phyloP scores from a whole-genome alignment of 768 basidiomycete species.

The Pholiota conissans region DNA sequence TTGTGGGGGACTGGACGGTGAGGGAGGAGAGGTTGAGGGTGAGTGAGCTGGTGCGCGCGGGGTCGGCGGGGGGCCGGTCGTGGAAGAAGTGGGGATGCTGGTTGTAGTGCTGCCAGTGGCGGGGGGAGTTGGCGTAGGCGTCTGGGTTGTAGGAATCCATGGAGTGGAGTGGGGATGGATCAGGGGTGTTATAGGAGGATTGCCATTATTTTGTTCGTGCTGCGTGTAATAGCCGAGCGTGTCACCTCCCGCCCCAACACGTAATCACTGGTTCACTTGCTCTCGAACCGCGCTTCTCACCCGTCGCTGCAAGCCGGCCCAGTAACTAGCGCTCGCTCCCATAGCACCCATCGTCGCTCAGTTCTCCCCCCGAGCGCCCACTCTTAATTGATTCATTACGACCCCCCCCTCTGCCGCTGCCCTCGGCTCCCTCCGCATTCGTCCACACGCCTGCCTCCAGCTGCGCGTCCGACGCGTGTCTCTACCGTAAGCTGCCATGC shows the following conservation, averaged over 20 bases:
- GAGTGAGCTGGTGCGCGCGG: constrained; percentile 37
- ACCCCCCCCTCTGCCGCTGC: not conserved
- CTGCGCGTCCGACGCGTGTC: not conserved
- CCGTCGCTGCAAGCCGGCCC: not conserved
- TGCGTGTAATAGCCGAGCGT: not conserved
- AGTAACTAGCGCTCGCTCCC: not conserved
- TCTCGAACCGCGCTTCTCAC: not conserved
- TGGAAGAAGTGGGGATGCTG: too few species aligned
- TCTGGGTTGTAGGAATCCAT: not conserved
- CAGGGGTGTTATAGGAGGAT: not conserved
- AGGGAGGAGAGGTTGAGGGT: constrained; percentile 71
- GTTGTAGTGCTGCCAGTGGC: too few species aligned
- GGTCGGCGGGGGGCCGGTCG: constrained; percentile 9
- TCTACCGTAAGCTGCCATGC: not conserved
- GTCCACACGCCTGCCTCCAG: not conserved
- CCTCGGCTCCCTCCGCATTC: not conserved
- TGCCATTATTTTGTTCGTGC: not conserved
- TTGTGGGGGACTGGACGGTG: constrained; percentile 64
- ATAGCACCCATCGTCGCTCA: not conserved
- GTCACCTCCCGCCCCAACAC: not conserved
- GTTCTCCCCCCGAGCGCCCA: too few species aligned
- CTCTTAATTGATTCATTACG: too few species aligned
- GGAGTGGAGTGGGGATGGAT: not conserved
- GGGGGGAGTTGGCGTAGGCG: constrained; percentile 24
- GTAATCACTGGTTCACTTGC: not conserved